Percentiles rank a stretch among this genome's conserved stretches.
These are phyloP conservation scores for Hypoxylon subgilvum DNA, from an alignment of 495 filamentous ascomycete genomes.

Conservation along the genomic window DNA sequence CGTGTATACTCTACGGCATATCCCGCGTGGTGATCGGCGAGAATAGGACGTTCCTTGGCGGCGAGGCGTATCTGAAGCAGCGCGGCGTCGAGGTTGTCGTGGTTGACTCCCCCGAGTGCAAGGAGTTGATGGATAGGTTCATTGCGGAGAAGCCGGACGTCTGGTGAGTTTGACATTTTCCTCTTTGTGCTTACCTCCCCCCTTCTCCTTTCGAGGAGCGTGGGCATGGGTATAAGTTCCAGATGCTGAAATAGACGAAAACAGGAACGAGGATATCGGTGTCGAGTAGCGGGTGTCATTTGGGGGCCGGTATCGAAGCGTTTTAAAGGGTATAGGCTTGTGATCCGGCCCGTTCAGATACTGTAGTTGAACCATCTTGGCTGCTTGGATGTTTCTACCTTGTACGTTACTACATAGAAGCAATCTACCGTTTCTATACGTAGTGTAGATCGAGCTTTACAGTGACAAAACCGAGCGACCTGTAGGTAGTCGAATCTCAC, in stretches of 20 bases:
- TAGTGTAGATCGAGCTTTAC: too few species aligned
- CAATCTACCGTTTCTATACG: too few species aligned
- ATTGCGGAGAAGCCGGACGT: slow-evolving; percentile 76
- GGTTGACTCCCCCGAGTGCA: slow-evolving; percentile 70
- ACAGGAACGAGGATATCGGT: slow-evolving; percentile 78
- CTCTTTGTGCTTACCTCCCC: slow-evolving; percentile 2
- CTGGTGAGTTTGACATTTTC: slow-evolving; percentile 60
- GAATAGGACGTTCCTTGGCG: slow-evolving; percentile 78
- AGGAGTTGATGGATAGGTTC: slow-evolving; percentile 76
- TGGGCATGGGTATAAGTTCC: background rate
- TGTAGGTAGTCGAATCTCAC: too few species aligned
- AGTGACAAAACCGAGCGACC: too few species aligned
- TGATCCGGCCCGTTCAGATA: too few species aligned
- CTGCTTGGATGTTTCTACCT: too few species aligned
- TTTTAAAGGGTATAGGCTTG: background rate
- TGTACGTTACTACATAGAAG: too few species aligned
- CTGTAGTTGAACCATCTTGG: too few species aligned
- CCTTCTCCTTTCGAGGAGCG: slow-evolving; percentile 1
- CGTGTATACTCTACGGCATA: slow-evolving; percentile 80
- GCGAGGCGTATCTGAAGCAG: slow-evolving; percentile 73
- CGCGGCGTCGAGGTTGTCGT: slow-evolving; percentile 79
- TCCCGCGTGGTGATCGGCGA: slow-evolving; percentile 84
- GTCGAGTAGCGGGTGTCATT: slow-evolving; percentile 59
- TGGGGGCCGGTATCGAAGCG: slow-evolving; percentile 39
- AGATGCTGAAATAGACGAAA: slow-evolving; percentile 4